Conservation (phyloP, 805 yeast species). For the Nakazawaea anatomiae region DNA sequence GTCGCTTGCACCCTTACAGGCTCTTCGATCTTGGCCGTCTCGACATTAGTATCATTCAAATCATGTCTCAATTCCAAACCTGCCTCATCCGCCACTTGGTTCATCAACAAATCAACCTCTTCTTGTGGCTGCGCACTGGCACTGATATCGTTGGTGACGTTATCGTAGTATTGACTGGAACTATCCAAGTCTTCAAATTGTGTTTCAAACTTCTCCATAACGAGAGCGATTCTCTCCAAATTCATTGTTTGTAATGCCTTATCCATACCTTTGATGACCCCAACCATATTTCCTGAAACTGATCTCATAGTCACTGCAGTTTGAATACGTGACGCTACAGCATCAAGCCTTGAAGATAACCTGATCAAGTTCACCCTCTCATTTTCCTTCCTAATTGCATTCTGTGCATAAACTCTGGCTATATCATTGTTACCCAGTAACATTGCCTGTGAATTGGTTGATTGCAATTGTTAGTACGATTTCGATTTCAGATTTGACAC, state of each 20-base stretch:
- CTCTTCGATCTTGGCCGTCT: slow-evolving; percentile 36
- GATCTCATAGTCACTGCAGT: slow-evolving; percentile 98
- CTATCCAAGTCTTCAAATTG: slow-evolving; percentile 97
- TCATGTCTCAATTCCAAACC: slow-evolving; percentile 90
- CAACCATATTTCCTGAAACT: slow-evolving; percentile 90
- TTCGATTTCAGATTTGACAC: too few relatives aligned
- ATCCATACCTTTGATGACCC: slow-evolving; percentile 94
- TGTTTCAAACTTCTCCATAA: slow-evolving; percentile 94
- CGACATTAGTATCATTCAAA: slow-evolving; percentile 59
- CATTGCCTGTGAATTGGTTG: slow-evolving; percentile 42
- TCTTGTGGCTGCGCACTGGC: slow-evolving; percentile 92
- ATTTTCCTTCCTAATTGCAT: slow-evolving; percentile 86
- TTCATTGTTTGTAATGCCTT: slow-evolving; percentile 94
- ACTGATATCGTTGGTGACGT: slow-evolving; percentile 81
- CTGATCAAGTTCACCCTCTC: slow-evolving; percentile 79
- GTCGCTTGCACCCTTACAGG: slow-evolving; percentile 24
- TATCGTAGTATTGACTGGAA: slow-evolving; percentile 86
- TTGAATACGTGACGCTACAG: slow-evolving; percentile 92
- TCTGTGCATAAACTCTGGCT: slow-evolving; percentile 90
- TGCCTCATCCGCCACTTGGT: slow-evolving; percentile 93
- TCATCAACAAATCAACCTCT: slow-evolving; percentile 86
- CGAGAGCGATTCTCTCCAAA: slow-evolving; percentile 82
- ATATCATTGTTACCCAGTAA: slow-evolving; percentile 84
- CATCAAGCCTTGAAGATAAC: slow-evolving; percentile 85
- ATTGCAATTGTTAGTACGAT: too few relatives aligned